These are phyloP conservation scores for Metarhizium brunneum DNA, from an alignment of 2,329 filamentous ascomycete species.

Conservation along the genomic window DNA sequence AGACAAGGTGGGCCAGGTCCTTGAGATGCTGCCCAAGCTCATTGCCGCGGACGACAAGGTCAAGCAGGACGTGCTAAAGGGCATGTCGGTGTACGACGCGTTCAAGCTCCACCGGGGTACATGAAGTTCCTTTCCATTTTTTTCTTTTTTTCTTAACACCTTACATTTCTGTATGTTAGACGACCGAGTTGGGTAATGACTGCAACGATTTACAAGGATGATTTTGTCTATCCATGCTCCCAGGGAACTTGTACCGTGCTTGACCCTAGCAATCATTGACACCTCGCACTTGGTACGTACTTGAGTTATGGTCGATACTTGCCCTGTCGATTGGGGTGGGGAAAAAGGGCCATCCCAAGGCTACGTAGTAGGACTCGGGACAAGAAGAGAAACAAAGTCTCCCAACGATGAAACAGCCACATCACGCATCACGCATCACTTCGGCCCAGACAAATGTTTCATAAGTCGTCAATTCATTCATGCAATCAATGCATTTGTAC, in stretches of 20 bases:
- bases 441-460: not conserved
- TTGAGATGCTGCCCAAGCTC: constrained; percentile 47
- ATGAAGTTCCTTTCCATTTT: not conserved
- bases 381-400: too few relatives aligned
- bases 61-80: constrained; percentile 54
- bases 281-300: too few relatives aligned
- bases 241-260: too few relatives aligned
- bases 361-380: too few relatives aligned
- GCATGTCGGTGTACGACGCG: constrained; percentile 54
- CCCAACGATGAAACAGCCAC: not conserved
- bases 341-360: too few relatives aligned
- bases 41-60: constrained; percentile 47
- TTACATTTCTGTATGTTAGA: not conserved
- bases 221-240: too few relatives aligned
- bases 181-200: too few relatives aligned
- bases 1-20: constrained; percentile 47
- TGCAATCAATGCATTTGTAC: constrained; percentile 24
- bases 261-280: too few relatives aligned
- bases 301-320: too few relatives aligned
- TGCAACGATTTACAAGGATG: too few relatives aligned
- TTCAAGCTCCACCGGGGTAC: constrained; percentile 48
- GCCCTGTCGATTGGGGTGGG: too few relatives aligned
- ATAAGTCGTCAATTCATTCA: constrained; percentile 28
- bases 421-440: not conserved
- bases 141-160: too few relatives aligned